Base-by-base conservation (phyloP, 768 basidiomycete species). In the Tylopilus felleus region DNA sequence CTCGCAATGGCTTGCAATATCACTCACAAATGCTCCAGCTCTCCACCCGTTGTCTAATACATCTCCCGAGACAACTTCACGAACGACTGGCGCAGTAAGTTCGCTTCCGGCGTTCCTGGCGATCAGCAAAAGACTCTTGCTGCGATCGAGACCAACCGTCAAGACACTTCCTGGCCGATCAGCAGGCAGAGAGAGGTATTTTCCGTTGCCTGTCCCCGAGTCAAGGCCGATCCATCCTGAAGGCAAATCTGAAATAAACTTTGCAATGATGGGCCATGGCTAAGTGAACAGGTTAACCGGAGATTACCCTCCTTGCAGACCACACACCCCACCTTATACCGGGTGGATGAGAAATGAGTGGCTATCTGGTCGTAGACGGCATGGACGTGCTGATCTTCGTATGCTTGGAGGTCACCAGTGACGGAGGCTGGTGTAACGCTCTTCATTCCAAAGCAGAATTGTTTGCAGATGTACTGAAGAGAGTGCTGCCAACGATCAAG, bases 181-280 rank as follows among this genome's bases (percentile, higher is more conserved):
- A 1, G 71, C 58, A 7, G 89, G 87, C 1, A 91, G 71, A 3
- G 90, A 86, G 2, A 98, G 81, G 73, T 98, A 98, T 78, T 99
- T 98, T 42, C 97, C 97, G 61, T 99, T 99, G 1, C 97, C 97
- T 23, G 93, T 93, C 6, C 97, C 97, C 23, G 92, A 89, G 69
- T 99, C 97, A 23, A 99, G 78, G 12, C 96, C 96, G 33, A 97
- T 74, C 75, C 84, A 91, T 23, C 92, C 88, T 19, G 84, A 73
- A 14, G 88, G 81, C 14, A 97, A 66, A 39, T 78, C 80, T 8
- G 80, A 75, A 23, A 97, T 75, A 69, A 96, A 97, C 39, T 72
- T 65, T 16, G 84, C 79, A 44, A 95, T 86, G 56, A 96, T 81
- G 5, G 95, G 93, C 93, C 92, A 96, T 56, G 91, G 91, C 92